phyloP scores from a whole-genome alignment of 2,329 filamentous ascomycete species.

The Fusarium phyllophilum region DNA sequence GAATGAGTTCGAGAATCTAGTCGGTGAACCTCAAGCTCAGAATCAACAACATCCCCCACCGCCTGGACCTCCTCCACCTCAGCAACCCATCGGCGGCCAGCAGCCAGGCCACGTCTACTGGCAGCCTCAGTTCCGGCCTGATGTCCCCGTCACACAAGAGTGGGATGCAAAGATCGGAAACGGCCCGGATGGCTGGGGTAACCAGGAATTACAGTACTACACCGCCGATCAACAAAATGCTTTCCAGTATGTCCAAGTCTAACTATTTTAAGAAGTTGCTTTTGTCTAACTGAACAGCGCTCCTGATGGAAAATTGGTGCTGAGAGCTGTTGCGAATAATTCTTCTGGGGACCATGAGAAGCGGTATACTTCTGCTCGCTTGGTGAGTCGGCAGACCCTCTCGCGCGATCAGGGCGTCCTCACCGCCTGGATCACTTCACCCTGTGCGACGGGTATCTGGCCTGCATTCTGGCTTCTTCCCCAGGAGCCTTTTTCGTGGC shows the following conservation, averaged over 20 bases:
- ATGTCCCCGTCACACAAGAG: constrained; percentile 58
- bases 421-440: constrained; percentile 61
- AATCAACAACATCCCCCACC: constrained; percentile 33
- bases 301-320: constrained; percentile 60
- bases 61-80: constrained; percentile 34
- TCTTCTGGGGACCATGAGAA: constrained; percentile 49
- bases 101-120: constrained; percentile 56
- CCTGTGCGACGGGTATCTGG: constrained; percentile 67
- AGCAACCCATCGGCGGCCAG: constrained; percentile 32
- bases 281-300: constrained; percentile 47
- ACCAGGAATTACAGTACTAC: constrained; percentile 69
- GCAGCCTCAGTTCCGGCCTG: constrained; percentile 61
- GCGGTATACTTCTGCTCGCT: constrained; percentile 64
- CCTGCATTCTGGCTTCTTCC: constrained; percentile 71
- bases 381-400: constrained; percentile 64
- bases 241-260: constrained; percentile 56
- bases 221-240: constrained; percentile 59
- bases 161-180: constrained; percentile 65
- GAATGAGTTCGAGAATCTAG: constrained; percentile 51
- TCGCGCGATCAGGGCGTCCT: constrained; percentile 62
- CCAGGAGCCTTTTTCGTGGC: constrained; percentile 67
- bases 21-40: constrained; percentile 43
- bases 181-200: constrained; percentile 70
- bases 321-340: constrained; percentile 60
- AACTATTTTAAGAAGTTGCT: background rate